phyloP scores from a whole-genome alignment of 1,139 yeast species.

The Blastobotrys malaysiensis region DNA sequence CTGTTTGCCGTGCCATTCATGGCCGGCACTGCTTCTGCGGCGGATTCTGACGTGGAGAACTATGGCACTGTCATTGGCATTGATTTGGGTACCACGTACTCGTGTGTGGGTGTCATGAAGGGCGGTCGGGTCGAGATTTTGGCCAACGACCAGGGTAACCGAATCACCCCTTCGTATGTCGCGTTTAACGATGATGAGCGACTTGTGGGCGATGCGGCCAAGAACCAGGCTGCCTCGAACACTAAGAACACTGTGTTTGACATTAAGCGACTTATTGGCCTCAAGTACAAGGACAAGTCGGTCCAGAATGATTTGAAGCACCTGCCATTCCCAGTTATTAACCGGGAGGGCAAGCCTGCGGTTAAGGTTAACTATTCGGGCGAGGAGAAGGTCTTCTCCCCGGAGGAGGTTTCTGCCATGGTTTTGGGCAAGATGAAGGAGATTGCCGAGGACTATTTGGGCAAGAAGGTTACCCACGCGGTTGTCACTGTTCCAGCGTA shows the following conservation, averaged over 20 bases:
- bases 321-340: constrained; percentile 91
- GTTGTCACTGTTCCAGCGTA: constrained; percentile 97
- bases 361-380: constrained; percentile 91
- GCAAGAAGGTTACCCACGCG: constrained; percentile 85
- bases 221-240: constrained; percentile 99
- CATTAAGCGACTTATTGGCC: constrained; percentile 91
- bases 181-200: constrained; percentile 96
- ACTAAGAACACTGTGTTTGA: constrained; percentile 88
- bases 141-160: constrained; percentile 98
- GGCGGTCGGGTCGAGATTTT: constrained; percentile 86
- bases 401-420: constrained; percentile 97
- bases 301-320: constrained; percentile 91
- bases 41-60: constrained; percentile 42
- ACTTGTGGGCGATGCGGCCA: constrained; percentile 87
- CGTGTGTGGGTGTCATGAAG: constrained; percentile 93
- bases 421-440: constrained; percentile 94
- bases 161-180: constrained; percentile 96
- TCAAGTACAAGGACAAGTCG: constrained; percentile 80
- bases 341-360: constrained; percentile 80
- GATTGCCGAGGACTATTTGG: constrained; percentile 89
- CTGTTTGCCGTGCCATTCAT: constrained; percentile 57
- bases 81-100: constrained; percentile 86
- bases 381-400: constrained; percentile 89
- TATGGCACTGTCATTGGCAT: constrained; percentile 77
- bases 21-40: constrained; percentile 42